These are phyloP conservation scores for Claviceps sp. DNA, from an alignment of 2,329 filamentous ascomycete species.

Conservation along the genomic window DNA sequence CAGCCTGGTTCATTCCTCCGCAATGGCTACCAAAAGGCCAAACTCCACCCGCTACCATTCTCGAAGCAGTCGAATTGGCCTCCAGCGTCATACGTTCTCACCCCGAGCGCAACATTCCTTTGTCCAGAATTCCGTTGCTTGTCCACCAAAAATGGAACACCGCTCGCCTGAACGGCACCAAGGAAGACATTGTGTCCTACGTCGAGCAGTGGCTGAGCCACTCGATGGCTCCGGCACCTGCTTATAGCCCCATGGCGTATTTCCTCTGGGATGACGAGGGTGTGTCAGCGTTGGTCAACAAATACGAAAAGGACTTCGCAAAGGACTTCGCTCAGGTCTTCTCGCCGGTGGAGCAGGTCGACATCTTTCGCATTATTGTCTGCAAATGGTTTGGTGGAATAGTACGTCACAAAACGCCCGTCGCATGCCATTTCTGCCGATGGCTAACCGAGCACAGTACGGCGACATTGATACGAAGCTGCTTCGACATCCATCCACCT, in stretches of 20 bases:
- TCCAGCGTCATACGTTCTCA: background rate
- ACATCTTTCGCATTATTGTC: slow-evolving; percentile 3
- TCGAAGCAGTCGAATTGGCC: slow-evolving; percentile 2
- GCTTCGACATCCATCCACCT: slow-evolving; percentile 1
- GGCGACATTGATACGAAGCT: slow-evolving; percentile 4
- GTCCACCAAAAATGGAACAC: slow-evolving; percentile 4
- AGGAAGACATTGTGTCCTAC: background rate
- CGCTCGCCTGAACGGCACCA: slow-evolving; percentile 1
- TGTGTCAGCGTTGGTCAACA: slow-evolving; percentile 1
- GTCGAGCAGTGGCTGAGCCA: background rate
- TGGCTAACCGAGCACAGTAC: background rate
- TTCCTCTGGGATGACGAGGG: slow-evolving; percentile 4
- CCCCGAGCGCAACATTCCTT: slow-evolving; percentile 1
- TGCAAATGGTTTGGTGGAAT: slow-evolving; percentile 5
- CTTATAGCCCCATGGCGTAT: slow-evolving; percentile 1
- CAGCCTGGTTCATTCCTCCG: slow-evolving; percentile 3
- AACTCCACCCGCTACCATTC: background rate
- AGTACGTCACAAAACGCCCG: background rate
- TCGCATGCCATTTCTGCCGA: background rate
- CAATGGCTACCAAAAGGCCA: background rate
- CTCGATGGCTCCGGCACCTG: background rate
- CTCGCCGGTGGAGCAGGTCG: slow-evolving; percentile 2
- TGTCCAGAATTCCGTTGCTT: background rate
- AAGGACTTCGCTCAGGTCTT: background rate
- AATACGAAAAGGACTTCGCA: background rate